A percentile compares a stretch with the other conserved stretches of the same genome.
Conservation (phyloP, 1,284 basidiomycete genomes). For the Cryptococcus sp. region DNA sequence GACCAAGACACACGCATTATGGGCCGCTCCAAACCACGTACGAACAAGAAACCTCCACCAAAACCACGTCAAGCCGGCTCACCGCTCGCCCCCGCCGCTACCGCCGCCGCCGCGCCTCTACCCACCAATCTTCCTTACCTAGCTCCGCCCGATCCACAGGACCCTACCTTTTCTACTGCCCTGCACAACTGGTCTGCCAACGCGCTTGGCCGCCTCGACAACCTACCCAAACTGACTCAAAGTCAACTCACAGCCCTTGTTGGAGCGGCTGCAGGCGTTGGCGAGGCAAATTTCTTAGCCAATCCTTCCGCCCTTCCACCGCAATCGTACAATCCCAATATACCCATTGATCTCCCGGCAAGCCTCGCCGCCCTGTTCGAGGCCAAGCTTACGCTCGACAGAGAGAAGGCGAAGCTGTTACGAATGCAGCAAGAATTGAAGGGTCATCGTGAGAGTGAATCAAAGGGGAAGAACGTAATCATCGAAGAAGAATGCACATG, state of each 20-base stretch:
- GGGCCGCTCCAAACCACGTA: slow-evolving; percentile 48
- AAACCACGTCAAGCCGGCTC: slow-evolving; percentile 20
- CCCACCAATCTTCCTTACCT: slow-evolving; percentile 5
- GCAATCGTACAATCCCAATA: slow-evolving; percentile 16
- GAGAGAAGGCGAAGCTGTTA: slow-evolving; percentile 52
- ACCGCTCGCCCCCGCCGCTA: slow-evolving; percentile 3
- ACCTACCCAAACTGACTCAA: slow-evolving; percentile 44
- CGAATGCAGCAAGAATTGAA: slow-evolving; percentile 53
- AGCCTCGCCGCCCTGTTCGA: slow-evolving; percentile 52
- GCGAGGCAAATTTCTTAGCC: slow-evolving; percentile 30
- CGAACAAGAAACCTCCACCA: slow-evolving; percentile 44
- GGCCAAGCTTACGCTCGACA: slow-evolving; percentile 51
- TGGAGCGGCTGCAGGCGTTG: slow-evolving; percentile 45
- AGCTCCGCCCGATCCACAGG: slow-evolving; percentile 20
- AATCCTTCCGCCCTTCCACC: slow-evolving; percentile 16
- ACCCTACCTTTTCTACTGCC: slow-evolving; percentile 35
- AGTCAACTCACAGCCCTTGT: slow-evolving; percentile 45
- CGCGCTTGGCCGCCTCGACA: slow-evolving; percentile 38
- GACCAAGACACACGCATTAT: slow-evolving; percentile 22
- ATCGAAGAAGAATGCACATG: slow-evolving; percentile 45
- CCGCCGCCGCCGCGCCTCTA: slow-evolving; percentile 1
- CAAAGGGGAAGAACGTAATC: slow-evolving; percentile 4
- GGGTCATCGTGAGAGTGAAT: slow-evolving; percentile 44
- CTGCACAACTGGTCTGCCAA: slow-evolving; percentile 45
- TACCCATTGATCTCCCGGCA: slow-evolving; percentile 47